Evolutionary conservation across 2,329 filamentous ascomycete species (phyloP).

Genomic region (Cucurbitaria berberidis): DNA sequence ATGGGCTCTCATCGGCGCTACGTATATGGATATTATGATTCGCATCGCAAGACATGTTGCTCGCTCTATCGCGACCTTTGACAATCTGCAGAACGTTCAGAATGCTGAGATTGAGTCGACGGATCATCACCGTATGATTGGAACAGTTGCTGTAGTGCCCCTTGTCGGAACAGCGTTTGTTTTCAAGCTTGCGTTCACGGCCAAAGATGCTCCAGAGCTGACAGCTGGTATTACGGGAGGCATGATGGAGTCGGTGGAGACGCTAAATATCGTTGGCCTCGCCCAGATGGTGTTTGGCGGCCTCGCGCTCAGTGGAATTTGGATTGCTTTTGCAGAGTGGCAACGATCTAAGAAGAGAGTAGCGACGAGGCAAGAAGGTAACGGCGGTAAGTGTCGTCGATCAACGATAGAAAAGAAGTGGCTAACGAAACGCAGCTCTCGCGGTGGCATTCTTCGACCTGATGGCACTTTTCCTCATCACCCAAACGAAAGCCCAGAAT

Average conservation of each 20-base stretch:
- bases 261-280: constrained; percentile 34
- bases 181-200: constrained; percentile 91
- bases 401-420: neutral
- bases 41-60: constrained; percentile 50
- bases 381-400: constrained; percentile 30
- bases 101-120: constrained; percentile 28
- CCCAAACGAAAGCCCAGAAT: constrained; percentile 84
- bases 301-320: constrained; percentile 36
- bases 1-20: constrained; percentile 73
- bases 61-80: constrained; percentile 33
- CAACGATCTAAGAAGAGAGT: constrained; percentile 26
- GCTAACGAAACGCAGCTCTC: constrained; percentile 45
- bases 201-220: constrained; percentile 86
- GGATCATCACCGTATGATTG: constrained; percentile 40
- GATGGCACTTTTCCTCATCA: constrained; percentile 79
- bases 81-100: constrained; percentile 15
- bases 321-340: constrained; percentile 40
- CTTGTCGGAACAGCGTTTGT: constrained; percentile 66
- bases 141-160: constrained; percentile 41
- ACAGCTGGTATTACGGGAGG: constrained; percentile 48
- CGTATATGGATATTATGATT: constrained; percentile 68
- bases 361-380: constrained; percentile 18
- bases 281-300: constrained; percentile 48
- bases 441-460: constrained; percentile 64
- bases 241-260: constrained; percentile 57